Evolutionary conservation across 257 asterid genomes (phyloP).

Genomic region (Nicotiana noctiflora): DNA sequence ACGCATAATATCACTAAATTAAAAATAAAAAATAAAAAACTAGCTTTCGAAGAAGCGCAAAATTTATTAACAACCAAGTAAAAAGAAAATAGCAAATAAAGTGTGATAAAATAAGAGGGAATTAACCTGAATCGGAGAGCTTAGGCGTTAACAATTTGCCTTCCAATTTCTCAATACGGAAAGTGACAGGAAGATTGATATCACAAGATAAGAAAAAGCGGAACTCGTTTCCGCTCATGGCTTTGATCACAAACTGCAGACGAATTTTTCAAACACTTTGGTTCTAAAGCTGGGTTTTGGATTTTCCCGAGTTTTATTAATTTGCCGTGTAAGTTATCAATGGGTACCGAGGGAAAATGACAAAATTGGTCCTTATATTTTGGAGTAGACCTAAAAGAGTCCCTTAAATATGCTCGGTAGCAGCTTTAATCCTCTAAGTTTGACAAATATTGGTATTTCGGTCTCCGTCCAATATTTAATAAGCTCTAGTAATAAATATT

Average conservation of each 20-base stretch:
- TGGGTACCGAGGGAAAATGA: not conserved
- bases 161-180: conserved; percentile 85
- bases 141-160: conserved; percentile 52
- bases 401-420: no score
- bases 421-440: no score
- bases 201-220: conserved; percentile 93
- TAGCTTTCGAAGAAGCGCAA: not conserved
- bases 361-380: no score
- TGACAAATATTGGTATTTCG: no score
- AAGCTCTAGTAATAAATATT: no score
- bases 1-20: no score
- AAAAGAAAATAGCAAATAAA: not conserved
- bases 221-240: conserved; percentile 78
- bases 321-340: not conserved
- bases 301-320: not conserved
- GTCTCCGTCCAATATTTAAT: no score
- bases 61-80: not conserved
- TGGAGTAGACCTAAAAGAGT: no score
- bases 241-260: not conserved
- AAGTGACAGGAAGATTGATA: conserved; percentile 86
- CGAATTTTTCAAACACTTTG: not conserved
- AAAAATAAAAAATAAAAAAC: not conserved
- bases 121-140: conserved; percentile 54
- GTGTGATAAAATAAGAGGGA: not conserved
- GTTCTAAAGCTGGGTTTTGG: not conserved